Percentiles rank a stretch among this genome's conserved stretches.
Conservation (phyloP, 2,329 filamentous ascomycete species). For the Colletotrichum lindemuthianum region DNA sequence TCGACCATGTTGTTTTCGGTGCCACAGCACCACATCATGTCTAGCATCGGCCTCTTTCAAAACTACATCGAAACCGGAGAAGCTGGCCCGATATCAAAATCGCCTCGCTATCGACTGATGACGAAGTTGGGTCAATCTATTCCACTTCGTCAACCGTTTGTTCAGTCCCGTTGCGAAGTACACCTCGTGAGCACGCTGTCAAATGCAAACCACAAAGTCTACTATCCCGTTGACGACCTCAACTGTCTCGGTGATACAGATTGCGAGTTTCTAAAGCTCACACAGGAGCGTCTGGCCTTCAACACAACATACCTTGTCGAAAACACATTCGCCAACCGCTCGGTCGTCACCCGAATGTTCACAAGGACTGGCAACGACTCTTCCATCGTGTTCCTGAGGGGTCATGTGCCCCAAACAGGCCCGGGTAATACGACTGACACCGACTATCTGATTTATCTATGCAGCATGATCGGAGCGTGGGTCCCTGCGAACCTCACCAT, state of each 20-base stretch:
- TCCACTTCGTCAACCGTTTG: conserved; percentile 14
- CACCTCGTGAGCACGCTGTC: background rate
- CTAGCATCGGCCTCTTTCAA: background rate
- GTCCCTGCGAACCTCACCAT: background rate
- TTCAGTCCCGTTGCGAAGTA: conserved; percentile 12
- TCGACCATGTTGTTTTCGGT: no score
- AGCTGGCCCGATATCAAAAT: background rate
- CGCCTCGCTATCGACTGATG: background rate
- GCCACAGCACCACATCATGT: no score
- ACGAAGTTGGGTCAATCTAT: background rate
- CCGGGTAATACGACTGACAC: background rate
- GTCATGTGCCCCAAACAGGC: background rate
- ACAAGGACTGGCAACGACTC: background rate
- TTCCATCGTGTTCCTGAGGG: background rate
- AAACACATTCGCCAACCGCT: background rate
- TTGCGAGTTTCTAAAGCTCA: background rate
- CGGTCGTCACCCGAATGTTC: background rate
- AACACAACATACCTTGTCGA: background rate
- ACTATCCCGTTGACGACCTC: background rate
- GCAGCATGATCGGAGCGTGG: conserved; percentile 8
- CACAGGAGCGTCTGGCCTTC: no score
- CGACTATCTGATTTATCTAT: background rate
- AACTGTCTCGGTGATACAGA: conserved; percentile 3
- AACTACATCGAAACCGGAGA: background rate
- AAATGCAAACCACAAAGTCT: background rate